Evolutionary conservation across 1,284 basidiomycete species (phyloP).

Genomic region (Marasmius tenuissimus): DNA sequence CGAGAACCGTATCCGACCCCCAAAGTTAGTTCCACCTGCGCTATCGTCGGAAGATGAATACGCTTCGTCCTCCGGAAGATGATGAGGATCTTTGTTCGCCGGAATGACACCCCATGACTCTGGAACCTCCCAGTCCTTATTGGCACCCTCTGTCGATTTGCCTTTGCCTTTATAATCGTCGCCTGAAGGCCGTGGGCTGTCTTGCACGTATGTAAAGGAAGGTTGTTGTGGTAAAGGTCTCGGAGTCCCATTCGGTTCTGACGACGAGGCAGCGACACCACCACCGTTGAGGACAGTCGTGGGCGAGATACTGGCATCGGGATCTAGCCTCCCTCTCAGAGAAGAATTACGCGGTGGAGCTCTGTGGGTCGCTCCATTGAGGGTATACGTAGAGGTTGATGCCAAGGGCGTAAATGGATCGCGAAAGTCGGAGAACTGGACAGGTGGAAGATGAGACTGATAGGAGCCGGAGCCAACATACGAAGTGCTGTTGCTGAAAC

Average conservation of each 20-base stretch:
- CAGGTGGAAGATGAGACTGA: background rate
- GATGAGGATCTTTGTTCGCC: slow-evolving; percentile 14
- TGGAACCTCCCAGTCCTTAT: slow-evolving; percentile 19
- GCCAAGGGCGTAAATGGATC: slow-evolving; percentile 1
- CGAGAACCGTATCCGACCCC: background rate
- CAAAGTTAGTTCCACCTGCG: background rate
- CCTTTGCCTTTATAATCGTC: background rate
- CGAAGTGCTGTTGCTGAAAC: background rate
- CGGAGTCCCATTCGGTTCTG: background rate
- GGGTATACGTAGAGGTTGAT: background rate
- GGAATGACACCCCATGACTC: slow-evolving; percentile 35
- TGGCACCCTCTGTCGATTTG: slow-evolving; percentile 1
- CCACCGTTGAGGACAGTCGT: slow-evolving; percentile 9
- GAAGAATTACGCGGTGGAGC: background rate
- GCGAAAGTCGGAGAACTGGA: background rate
- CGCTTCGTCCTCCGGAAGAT: slow-evolving; percentile 16
- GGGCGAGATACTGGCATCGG: slow-evolving; percentile 12
- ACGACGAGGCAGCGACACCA: background rate
- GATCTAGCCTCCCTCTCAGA: slow-evolving; percentile 1
- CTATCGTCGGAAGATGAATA: slow-evolving; percentile 26
- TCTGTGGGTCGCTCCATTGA: background rate
- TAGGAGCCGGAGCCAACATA: background rate
- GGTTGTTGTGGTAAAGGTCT: background rate
- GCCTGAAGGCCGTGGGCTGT: background rate
- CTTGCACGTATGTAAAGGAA: background rate